phyloP scores from a whole-genome alignment of 768 basidiomycete genomes.

The Termitomyces sp. region DNA sequence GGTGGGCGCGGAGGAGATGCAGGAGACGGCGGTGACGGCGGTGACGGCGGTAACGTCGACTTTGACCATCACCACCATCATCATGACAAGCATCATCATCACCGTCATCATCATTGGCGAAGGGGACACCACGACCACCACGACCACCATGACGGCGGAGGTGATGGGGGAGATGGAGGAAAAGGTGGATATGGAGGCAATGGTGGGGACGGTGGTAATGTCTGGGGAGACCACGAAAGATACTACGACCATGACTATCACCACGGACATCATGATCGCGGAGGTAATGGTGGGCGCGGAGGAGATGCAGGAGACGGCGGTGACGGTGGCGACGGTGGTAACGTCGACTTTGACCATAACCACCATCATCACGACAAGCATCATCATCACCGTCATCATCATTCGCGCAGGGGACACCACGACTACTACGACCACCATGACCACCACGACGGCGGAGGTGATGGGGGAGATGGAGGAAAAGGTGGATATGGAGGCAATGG shows the following conservation, averaged over 20 bases:
- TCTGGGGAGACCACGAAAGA: neutral
- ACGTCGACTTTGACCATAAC: no score
- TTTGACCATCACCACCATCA: no score
- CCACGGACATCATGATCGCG: neutral
- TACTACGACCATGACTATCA: neutral
- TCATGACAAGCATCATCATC: neutral
- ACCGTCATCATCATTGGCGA: neutral
- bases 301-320: neutral
- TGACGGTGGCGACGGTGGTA: no score
- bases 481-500: neutral
- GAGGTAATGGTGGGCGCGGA: neutral
- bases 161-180: no score
- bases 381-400: neutral
- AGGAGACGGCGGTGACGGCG: neutral
- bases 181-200: neutral
- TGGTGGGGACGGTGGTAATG: neutral
- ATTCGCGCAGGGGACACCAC: neutral
- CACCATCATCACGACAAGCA: neutral
- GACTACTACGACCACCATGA: no score
- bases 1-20: slow-evolving; percentile 2
- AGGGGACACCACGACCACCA: neutral
- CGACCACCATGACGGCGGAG: no score
- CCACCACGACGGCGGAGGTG: no score
- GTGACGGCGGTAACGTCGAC: no score
- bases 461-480: no score